Evolutionary conservation across 2,329 filamentous ascomycete genomes (phyloP), one percentile per base, ranked within the genome.

Genomic region (Kalmusia sp.): DNA sequence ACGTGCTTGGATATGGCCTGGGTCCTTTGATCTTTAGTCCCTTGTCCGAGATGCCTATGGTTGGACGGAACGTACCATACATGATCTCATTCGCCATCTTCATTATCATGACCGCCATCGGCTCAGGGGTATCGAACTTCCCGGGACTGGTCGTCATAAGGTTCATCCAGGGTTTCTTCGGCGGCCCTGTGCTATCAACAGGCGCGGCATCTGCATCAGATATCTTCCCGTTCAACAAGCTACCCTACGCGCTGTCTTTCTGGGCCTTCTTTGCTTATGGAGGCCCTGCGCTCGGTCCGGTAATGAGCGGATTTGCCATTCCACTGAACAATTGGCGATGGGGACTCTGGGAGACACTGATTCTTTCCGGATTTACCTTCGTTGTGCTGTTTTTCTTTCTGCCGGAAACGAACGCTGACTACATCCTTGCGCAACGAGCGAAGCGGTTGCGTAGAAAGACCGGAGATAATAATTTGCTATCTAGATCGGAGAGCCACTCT

Each of bases 1-100:
- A 91, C 66, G 91, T 96, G 44, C 80, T 91, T 56, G 92, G 91
- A 22, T 85, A 89, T 51, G 82, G 76, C 28, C 63, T 79, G 22
- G 80, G 82, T 1, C 78, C 79, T 2, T 79, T 80, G 82, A 65
- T 82, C 19, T 69, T 84, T 3, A 75, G 73, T 11, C 82, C 82
- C 4, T 59, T 81, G 15, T 79, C 77, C 59, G 76, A 75, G 55
- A 82, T 90, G 21, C 85, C 87, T 0, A 68, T 77, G 28, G 80
- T 89, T 43, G 87, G 88, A 4, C 79, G 87, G n/a, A 89, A 85
- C 62, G 81, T 82, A 0, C 80, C 87, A 7, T 90, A 90, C 69
- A 80, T 87, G 30, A 65, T 80, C 55, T 87, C 86, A 8, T 86
- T 89, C 76, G 80, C 81, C 55, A 71, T 89, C 9, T 90, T 89